phyloP scores from a whole-genome alignment of 2,329 filamentous ascomycete species.

The Chaetomium strumarium region DNA sequence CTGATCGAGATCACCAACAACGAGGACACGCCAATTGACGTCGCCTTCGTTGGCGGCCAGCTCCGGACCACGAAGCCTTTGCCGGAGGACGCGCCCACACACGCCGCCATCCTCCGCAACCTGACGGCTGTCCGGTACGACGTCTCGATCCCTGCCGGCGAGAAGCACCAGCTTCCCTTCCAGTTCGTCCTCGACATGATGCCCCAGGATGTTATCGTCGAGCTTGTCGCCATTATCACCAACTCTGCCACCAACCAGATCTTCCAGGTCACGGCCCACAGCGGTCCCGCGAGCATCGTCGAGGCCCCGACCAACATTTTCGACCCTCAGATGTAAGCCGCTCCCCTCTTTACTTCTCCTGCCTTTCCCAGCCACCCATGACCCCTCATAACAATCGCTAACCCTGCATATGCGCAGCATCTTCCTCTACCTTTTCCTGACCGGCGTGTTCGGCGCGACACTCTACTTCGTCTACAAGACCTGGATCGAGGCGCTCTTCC shows the following conservation, averaged over 20 bases:
- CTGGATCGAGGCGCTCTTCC: conserved; percentile 94
- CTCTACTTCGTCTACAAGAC: conserved; percentile 98
- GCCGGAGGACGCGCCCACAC: conserved; percentile 42
- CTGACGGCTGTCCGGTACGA: conserved; percentile 72
- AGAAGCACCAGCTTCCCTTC: conserved; percentile 72
- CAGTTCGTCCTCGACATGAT: conserved; percentile 86
- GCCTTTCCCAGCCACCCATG: conserved; percentile 30
- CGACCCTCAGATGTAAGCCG: conserved; percentile 90
- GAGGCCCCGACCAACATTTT: conserved; percentile 88
- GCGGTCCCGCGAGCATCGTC: conserved; percentile 77
- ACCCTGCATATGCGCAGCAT: conserved; percentile 53
- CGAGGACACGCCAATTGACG: conserved; percentile 66
- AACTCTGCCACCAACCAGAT: conserved; percentile 56
- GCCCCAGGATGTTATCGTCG: conserved; percentile 78
- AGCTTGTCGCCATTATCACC: conserved; percentile 68
- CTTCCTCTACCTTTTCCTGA: conserved; percentile 93
- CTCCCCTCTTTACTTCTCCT: conserved; percentile 31
- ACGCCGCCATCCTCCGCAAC: conserved; percentile 68
- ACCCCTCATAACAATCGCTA: neutral
- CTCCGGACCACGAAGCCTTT: conserved; percentile 54
- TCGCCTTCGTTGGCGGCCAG: conserved; percentile 71
- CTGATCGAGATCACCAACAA: conserved; percentile 79
- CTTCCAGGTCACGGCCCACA: conserved; percentile 74
- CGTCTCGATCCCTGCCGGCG: conserved; percentile 66
- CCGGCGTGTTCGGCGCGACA: conserved; percentile 68